These are phyloP conservation scores for Cubamyces lactineus DNA, from an alignment of 768 basidiomycete species.

Conservation along the genomic window DNA sequence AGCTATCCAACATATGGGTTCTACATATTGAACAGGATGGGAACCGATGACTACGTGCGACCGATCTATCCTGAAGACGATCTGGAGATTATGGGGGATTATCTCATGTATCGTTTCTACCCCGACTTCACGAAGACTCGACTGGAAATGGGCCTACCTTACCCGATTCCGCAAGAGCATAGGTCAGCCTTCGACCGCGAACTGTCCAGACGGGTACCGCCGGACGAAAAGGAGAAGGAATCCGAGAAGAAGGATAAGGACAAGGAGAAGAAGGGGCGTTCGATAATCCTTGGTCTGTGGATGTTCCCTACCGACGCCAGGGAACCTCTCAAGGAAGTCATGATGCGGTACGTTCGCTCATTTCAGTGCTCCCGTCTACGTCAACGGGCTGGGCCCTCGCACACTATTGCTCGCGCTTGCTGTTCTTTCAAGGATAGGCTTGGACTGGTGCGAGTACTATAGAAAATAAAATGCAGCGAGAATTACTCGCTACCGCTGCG, in stretches of 20 bases:
- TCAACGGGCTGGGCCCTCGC: too few species aligned
- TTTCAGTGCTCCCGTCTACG: too few species aligned
- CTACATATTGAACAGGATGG: slow-evolving; percentile 82
- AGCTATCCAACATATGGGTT: slow-evolving; percentile 84
- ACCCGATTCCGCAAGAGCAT: slow-evolving; percentile 25
- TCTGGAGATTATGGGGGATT: slow-evolving; percentile 61
- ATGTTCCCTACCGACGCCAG: slow-evolving; percentile 69
- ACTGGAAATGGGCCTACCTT: slow-evolving; percentile 35
- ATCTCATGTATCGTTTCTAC: slow-evolving; percentile 75
- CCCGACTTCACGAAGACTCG: slow-evolving; percentile 61
- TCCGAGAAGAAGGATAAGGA: slow-evolving; percentile 54
- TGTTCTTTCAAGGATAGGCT: too few species aligned
- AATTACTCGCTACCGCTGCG: too few species aligned
- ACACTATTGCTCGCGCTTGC: too few species aligned
- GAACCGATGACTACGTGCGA: slow-evolving; percentile 77
- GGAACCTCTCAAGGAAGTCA: slow-evolving; percentile 72
- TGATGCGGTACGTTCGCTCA: slow-evolving; percentile 55
- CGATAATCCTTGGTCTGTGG: slow-evolving; percentile 73
- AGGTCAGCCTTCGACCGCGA: slow-evolving; percentile 30
- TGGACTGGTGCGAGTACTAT: too few species aligned
- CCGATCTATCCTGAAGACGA: slow-evolving; percentile 80
- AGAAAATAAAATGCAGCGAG: too few species aligned
- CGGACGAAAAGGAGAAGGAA: slow-evolving; percentile 46
- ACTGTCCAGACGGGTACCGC: slow-evolving; percentile 23
- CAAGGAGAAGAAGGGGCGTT: slow-evolving; percentile 61